Evolutionary conservation across 176 grass and related monocot genomes (phyloP).

Genomic region (Paspalum vaginatum): DNA sequence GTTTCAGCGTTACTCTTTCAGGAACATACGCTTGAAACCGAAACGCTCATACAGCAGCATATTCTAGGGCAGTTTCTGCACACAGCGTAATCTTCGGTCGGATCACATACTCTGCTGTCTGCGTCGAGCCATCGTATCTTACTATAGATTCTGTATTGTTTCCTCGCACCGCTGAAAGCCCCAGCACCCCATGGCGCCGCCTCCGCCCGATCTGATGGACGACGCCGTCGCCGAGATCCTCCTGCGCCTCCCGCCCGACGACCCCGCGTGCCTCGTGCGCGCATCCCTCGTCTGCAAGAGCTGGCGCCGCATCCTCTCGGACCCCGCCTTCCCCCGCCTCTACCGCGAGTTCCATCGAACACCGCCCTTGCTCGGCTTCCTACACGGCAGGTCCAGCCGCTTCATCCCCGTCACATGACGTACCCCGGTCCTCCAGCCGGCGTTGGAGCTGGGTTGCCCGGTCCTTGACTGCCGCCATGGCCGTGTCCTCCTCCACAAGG

Average conservation of each 20-base stretch:
- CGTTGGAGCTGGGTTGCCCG: neutral
- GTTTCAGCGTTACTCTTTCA: no score
- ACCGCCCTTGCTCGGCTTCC: neutral
- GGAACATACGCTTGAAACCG: no score
- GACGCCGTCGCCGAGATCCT: neutral
- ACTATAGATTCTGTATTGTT: no score
- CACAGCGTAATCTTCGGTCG: no score
- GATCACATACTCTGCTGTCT: no score
- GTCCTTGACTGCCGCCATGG: neutral
- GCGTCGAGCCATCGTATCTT: no score
- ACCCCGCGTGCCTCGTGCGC: neutral
- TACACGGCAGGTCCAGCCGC: neutral
- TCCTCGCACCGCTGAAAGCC: no score
- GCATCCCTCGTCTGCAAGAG: neutral
- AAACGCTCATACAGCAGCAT: no score
- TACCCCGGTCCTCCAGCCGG: no score
- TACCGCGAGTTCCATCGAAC: neutral
- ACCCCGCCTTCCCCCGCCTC: neutral
- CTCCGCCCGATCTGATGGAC: neutral
- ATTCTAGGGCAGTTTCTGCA: no score
- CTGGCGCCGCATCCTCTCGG: neutral
- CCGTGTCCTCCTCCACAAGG: neutral
- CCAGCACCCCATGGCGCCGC: neutral
- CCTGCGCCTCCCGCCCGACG: neutral
- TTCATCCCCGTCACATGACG: neutral